Conservation (phyloP, 805 yeast species). For the Kazachstania martiniae region DNA sequence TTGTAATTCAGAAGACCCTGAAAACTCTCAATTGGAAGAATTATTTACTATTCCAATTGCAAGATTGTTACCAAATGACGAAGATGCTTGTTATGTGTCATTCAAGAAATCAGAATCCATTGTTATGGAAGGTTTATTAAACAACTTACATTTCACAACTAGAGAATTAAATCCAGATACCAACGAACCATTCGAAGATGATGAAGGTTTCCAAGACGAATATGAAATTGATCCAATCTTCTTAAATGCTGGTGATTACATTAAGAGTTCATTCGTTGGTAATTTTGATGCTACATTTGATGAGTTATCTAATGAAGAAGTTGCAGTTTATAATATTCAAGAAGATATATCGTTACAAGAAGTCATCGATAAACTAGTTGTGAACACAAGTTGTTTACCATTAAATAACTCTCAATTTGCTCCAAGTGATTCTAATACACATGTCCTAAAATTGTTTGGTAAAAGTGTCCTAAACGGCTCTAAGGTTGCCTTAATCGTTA, state of each 20-base stretch:
- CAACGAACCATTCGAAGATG: slow-evolving; percentile 51
- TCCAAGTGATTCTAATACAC: slow-evolving; percentile 43
- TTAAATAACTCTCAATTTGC: slow-evolving; percentile 64
- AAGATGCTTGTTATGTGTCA: slow-evolving; percentile 71
- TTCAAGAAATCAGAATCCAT: slow-evolving; percentile 44
- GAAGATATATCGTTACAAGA: slow-evolving; percentile 39
- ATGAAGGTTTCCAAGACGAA: slow-evolving; percentile 87
- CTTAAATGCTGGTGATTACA: slow-evolving; percentile 66
- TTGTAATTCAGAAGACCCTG: slow-evolving; percentile 51
- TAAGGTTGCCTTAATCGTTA: slow-evolving; percentile 41
- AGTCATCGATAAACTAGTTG: slow-evolving; percentile 43
- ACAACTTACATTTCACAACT: slow-evolving; percentile 60
- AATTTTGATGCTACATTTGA: slow-evolving; percentile 67
- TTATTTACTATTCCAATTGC: slow-evolving; percentile 69
- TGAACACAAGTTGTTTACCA: slow-evolving; percentile 53
- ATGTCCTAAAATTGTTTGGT: slow-evolving; percentile 73
- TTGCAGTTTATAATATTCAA: slow-evolving; percentile 57
- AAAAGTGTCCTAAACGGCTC: slow-evolving; percentile 38
- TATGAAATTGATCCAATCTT: slow-evolving; percentile 79
- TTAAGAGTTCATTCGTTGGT: slow-evolving; percentile 66
- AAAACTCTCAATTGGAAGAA: slow-evolving; percentile 38
- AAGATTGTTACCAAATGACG: slow-evolving; percentile 55
- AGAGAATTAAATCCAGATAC: slow-evolving; percentile 72
- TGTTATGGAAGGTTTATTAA: slow-evolving; percentile 44
- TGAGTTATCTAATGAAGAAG: slow-evolving; percentile 50